These are phyloP conservation scores for Syncephalastrum contaminatum DNA, from an alignment of 371 early-diverging fungal species.

Conservation along the genomic window DNA sequence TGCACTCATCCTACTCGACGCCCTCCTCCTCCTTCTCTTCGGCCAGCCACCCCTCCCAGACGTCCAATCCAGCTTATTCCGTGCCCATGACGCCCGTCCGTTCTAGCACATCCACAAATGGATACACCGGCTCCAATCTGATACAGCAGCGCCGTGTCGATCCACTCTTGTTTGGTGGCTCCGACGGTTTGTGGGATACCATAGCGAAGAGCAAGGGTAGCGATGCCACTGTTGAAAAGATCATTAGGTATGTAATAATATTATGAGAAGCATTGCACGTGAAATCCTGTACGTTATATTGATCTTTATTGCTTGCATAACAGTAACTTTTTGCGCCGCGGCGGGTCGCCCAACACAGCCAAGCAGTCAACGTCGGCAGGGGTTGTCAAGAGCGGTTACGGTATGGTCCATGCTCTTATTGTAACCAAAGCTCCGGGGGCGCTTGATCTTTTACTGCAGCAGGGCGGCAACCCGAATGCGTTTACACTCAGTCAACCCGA, in stretches of 20 bases:
- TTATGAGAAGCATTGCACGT: background rate
- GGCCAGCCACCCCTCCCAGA: slow-evolving; percentile 2
- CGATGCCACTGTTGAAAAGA: slow-evolving; percentile 41
- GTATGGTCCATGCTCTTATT: slow-evolving; percentile 43
- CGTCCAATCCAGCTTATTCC: slow-evolving; percentile 12
- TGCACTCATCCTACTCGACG: slow-evolving; percentile 7
- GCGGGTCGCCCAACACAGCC: slow-evolving; percentile 53
- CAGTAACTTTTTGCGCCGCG: slow-evolving; percentile 42
- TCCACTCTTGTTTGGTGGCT: slow-evolving; percentile 43
- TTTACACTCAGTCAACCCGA: slow-evolving; percentile 34
- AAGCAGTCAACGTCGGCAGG: slow-evolving; percentile 35
- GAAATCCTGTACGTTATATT: background rate
- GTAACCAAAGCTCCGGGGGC: slow-evolving; percentile 27
- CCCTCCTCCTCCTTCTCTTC: slow-evolving; percentile 10
- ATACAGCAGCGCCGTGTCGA: slow-evolving; percentile 44
- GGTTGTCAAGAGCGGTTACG: slow-evolving; percentile 41
- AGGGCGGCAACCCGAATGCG: slow-evolving; percentile 49
- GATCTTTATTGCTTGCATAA: slow-evolving; percentile 3
- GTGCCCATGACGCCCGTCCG: slow-evolving; percentile 23
- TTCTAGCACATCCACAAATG: slow-evolving; percentile 17
- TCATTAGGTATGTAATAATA: slow-evolving; percentile 32
- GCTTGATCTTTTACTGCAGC: slow-evolving; percentile 35
- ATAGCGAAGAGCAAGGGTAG: slow-evolving; percentile 32
- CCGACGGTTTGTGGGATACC: slow-evolving; percentile 48
- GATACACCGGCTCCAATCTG: slow-evolving; percentile 18